phyloP scores from a whole-genome alignment of 2,329 filamentous ascomycete genomes.

The Beauveria medogensis region DNA sequence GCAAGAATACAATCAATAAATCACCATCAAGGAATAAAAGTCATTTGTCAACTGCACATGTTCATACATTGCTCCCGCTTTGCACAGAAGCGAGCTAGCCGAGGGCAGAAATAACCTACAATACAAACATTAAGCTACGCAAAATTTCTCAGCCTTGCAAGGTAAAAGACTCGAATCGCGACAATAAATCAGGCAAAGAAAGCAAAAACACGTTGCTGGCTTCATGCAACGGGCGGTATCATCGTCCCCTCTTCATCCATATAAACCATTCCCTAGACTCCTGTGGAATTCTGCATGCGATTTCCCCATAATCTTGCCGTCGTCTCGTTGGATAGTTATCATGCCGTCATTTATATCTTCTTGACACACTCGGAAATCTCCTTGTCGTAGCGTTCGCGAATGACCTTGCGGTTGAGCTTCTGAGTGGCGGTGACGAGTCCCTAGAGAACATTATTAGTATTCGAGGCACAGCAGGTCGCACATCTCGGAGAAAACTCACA shows the following conservation, averaged over 20 bases:
- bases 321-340: background rate
- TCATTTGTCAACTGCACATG: background rate
- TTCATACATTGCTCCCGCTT: constrained; percentile 5
- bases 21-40: no score
- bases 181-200: constrained; percentile 3
- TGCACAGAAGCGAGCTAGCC: background rate
- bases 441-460: constrained; percentile 26
- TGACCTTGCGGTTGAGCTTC: constrained; percentile 48
- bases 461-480: no score
- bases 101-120: constrained; percentile 8
- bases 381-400: constrained; percentile 42
- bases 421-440: constrained; percentile 54
- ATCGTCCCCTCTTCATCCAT: constrained; percentile 7
- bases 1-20: no score
- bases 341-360: constrained; percentile 12
- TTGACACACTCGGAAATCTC: constrained; percentile 39
- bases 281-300: background rate
- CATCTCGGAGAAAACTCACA: constrained; percentile 45
- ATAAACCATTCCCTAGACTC: background rate
- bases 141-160: constrained; percentile 6
- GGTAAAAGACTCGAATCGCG: background rate
- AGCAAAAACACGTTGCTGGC: constrained; percentile 10
- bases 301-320: background rate
- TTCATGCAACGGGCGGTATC: constrained; percentile 14
- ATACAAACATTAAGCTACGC: constrained; percentile 10